These are phyloP conservation scores for Aspergillus flavus DNA, from an alignment of 2,329 filamentous ascomycete genomes.

Conservation along the genomic window DNA sequence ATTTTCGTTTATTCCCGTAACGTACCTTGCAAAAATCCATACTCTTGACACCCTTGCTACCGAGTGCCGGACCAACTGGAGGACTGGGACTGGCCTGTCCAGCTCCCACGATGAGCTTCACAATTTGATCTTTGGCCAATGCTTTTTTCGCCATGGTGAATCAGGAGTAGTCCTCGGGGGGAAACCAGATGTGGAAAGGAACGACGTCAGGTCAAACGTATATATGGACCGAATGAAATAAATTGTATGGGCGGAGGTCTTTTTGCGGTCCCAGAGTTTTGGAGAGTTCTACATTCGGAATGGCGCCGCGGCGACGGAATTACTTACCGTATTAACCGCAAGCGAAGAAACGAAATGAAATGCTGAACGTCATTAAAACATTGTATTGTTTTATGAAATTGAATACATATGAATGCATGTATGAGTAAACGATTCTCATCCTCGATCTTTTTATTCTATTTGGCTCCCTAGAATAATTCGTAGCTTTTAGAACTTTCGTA, in stretches of 20 bases:
- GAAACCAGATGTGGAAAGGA: not conserved
- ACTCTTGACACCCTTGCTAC: constrained; percentile 96
- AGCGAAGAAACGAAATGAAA: constrained; percentile 6
- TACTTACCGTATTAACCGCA: constrained; percentile 17
- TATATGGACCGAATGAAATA: not conserved
- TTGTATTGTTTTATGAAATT: not conserved
- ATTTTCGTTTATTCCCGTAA: not conserved
- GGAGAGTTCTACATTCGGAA: constrained; percentile 14
- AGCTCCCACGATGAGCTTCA: constrained; percentile 96
- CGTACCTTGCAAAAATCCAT: constrained; percentile 99
- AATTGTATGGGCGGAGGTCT: constrained; percentile 4
- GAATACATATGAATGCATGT: not conserved
- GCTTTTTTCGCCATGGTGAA: constrained; percentile 55
- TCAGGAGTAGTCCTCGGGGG: not conserved
- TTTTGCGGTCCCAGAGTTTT: constrained; percentile 22
- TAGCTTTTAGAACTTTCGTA: not conserved
- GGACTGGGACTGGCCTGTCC: constrained; percentile 94
- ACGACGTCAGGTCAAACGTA: not conserved
- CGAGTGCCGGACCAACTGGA: constrained; percentile 92
- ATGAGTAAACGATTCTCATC: not conserved
- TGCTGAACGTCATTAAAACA: constrained; percentile 25
- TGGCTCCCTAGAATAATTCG: not conserved
- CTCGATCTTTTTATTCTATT: not conserved
- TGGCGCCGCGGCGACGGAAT: constrained; percentile 19
- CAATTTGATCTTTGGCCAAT: constrained; percentile 68